phyloP scores from a whole-genome alignment of 2,329 filamentous ascomycete species.

The Diplocarpon rosae region DNA sequence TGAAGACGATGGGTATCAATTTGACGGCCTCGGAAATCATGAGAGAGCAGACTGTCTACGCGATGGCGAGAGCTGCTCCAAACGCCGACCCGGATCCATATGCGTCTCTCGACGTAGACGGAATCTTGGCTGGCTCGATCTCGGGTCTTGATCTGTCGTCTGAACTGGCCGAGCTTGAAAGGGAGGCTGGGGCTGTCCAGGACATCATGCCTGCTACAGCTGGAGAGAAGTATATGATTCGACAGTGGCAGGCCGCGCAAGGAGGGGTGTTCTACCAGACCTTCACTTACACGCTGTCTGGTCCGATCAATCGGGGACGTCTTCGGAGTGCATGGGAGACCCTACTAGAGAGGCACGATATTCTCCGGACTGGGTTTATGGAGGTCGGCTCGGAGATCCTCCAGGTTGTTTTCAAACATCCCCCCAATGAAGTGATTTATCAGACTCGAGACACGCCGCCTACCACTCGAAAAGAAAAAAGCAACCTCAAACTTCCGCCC shows the following conservation, averaged over 20 bases:
- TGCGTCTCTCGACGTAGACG: slow-evolving; percentile 29
- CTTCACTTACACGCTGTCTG: slow-evolving; percentile 50
- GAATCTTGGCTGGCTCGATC: slow-evolving; percentile 32
- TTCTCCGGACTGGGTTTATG: slow-evolving; percentile 58
- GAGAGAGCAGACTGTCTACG: slow-evolving; percentile 48
- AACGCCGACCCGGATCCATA: slow-evolving; percentile 10
- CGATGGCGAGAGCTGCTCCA: slow-evolving; percentile 42
- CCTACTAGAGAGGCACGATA: slow-evolving; percentile 44
- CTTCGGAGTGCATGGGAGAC: slow-evolving; percentile 50
- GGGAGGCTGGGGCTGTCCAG: slow-evolving; percentile 35
- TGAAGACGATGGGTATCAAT: slow-evolving; percentile 51
- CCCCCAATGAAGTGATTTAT: slow-evolving; percentile 26
- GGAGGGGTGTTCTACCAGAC: slow-evolving; percentile 62
- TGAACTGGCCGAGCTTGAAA: slow-evolving; percentile 31
- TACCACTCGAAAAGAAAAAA: background rate
- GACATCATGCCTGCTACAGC: slow-evolving; percentile 56
- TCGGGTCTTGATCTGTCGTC: slow-evolving; percentile 29
- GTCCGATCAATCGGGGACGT: slow-evolving; percentile 27
- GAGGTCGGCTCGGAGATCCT: slow-evolving; percentile 42
- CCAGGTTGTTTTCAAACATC: slow-evolving; percentile 46
- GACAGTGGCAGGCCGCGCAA: slow-evolving; percentile 57
- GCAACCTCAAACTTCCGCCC: slow-evolving; percentile 17
- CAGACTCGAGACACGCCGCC: slow-evolving; percentile 8
- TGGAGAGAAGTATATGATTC: slow-evolving; percentile 73
- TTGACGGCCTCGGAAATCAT: slow-evolving; percentile 64